Percentiles rank a stretch among this genome's conserved stretches.
phyloP scores from a whole-genome alignment of 2,329 filamentous ascomycete species.

The Mollisiaceae sp. region DNA sequence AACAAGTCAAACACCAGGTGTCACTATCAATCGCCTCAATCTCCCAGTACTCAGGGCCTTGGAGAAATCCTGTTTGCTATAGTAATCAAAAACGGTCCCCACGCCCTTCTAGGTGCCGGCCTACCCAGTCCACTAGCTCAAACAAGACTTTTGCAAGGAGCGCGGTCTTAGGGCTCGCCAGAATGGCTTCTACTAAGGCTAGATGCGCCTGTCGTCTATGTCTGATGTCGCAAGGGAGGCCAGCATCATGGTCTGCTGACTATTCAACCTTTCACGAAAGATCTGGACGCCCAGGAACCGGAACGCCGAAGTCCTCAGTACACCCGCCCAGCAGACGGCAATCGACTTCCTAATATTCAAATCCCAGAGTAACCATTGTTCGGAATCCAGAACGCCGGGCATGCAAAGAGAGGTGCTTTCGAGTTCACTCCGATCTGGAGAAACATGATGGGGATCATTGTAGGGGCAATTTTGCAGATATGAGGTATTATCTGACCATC shows the following conservation, averaged over 20 bases:
- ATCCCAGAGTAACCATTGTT: no score
- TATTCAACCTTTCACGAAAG: neutral
- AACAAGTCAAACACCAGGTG: neutral
- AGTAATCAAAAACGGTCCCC: neutral
- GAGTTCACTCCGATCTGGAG: neutral
- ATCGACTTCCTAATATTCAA: neutral
- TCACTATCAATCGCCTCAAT: conserved; percentile 1
- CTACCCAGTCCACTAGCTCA: neutral
- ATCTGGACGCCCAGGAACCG: neutral
- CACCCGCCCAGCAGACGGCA: neutral
- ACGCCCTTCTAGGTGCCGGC: neutral
- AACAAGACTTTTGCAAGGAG: neutral
- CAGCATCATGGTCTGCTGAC: neutral
- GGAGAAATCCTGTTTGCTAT: neutral
- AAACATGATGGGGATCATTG: neutral
- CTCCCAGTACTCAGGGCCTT: neutral
- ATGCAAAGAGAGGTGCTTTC: no score
- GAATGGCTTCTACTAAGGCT: neutral
- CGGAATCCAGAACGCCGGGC: no score
- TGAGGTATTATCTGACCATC: neutral
- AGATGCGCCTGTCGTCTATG: neutral
- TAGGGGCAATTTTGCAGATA: neutral
- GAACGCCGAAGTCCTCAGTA: neutral
- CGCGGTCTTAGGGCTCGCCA: neutral
- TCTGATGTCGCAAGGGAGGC: neutral